Base-by-base conservation (phyloP, 1,139 yeast genomes). In the Taiozyma sp. region DNA sequence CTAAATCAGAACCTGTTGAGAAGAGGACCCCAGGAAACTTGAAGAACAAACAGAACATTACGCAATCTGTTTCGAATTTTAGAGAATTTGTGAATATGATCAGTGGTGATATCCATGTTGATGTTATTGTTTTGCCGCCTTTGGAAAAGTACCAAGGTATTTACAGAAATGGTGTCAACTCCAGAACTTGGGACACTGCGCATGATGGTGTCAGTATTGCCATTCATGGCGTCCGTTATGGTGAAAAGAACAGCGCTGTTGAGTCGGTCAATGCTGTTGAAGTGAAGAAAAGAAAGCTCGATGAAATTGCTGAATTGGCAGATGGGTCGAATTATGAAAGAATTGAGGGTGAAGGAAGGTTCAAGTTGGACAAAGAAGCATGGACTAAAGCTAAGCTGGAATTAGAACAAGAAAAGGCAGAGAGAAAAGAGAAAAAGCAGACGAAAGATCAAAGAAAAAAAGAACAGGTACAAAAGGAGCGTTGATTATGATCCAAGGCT, bases 171-270 rank as follows among this genome's bases (percentile, higher is more conserved):
- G 91, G 88, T 2, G 68, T 90, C 54, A 80, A 82, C 60, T 82
- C 96, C 1, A 74, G 97, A 50, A 68, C 80, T 2, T 91, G 97
- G 97, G 64, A 65, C 4, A 63, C 73, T 22, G 68, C 68, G 14
- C 96, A 88, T 63, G 85, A 81, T 57, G 96, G 96, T 5, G 75
- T 81, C 44, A 83, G 91, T 28, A 70, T 75, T 52, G 80, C 81
- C 11, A 70, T 88, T 10, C 77, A 75, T 56, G 77, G 75, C 45
- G 81, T 84, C 45, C 62, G 68, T 47, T 68, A 70, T 47, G 70
- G 67, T 10, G 67, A 62, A 19, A 56, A 59, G 52, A 53, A 55
- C 19, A 59, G 62, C 42, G 56, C 63, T 6, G 57, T 56, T 14
- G 63, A 60, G 11, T 47, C 50, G 16, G 41, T 55, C 24, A 61